Evolutionary conservation across 1,284 basidiomycete genomes (phyloP), one percentile per base, ranked within the genome.

Genomic region (Cryptococcus sp.): DNA sequence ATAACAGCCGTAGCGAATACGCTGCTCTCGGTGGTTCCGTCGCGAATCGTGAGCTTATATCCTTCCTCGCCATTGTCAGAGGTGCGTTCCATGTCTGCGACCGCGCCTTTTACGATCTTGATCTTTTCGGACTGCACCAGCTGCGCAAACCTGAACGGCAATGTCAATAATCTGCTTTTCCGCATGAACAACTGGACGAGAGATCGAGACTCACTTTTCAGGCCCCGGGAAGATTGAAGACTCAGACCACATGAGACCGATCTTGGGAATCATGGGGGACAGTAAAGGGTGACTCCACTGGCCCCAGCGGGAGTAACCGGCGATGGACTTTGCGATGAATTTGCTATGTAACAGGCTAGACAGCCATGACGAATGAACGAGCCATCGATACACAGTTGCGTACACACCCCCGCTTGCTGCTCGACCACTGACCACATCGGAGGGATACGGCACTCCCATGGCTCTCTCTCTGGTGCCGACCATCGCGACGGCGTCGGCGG

Each of bases 61-160:
- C 52, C 52, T 11, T 50, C 19, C 22, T 50, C 49, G 39, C 52
- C 54, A 17, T 41, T 49, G 22, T 47, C 23, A 5, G 17, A 39
- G 10, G 58, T 1, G 2, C 19, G 46, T 20, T 23, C 15, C 61
- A 67, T 60, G 35, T 46, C 54, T 10, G 45, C 46, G 20, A 65
- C 53, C 6, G 61, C 58, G 7, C 65, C 65, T 27, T 62, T 57
- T 17, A 65, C 50, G 13, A 65, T 35, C 30, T 54, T 57, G 50
- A 67, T 62, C 41, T 61, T 61, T 2, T 58, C 63, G 23, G 40
- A 40, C 38, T 65, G 48, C 25, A 67, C 54, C 13, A 67, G 53
- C 19, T 49, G 38, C 3, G 55, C 50, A 20, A 67, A 55, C 17
- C 56, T 56, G 38, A 15, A 17, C 17, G 35, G 3, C 47, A 42